Evolutionary conservation across 1,139 yeast genomes (phyloP), one percentile per base, ranked within the genome.

Genomic region (Yamadazyma buinensis): DNA sequence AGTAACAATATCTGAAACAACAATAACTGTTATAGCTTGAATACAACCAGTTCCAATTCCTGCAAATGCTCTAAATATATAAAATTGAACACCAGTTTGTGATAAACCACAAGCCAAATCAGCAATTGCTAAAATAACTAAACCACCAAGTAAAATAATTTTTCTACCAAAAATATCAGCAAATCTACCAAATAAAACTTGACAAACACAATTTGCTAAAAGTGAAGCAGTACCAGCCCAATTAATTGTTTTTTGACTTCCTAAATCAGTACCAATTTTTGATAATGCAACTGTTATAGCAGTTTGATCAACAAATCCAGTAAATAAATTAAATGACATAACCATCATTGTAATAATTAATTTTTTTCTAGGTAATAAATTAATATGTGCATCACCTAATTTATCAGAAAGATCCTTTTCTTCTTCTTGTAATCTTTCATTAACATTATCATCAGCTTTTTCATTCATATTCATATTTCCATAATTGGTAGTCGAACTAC

Each of bases 221-320:
- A 73, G 51, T 6, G 68, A 51, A 11, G 78, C 64, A 5, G 77
- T 69, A 37, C 77, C 77, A 2, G 76, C 76, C 77, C 77, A 73
- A 34, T 72, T 67, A 36, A 67, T 67, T 10, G 69, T 53, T 28
- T 54, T 51, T 40, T 64, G 57, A 14, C 69, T 63, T 24, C 60
- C 38, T 31, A 67, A 51, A 29, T 64, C 69, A 30, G 54, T 49
- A 13, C 62, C 69, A 22, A 67, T 65, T 3, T 40, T 39, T 1
- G 72, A 50, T 28, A 67, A 51, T 3, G 66, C 71, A 6, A 65
- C 61, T 1, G 72, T 59, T 20, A 68, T 57, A 20, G 72, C 61
- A 0, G 70, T 65, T 47, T 67, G 76, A 50, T 72, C 77, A 14
- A 67, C 54, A 47, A 67, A 61, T 3, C 61, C 49, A 4, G 49